Conservation (phyloP, 371 early-diverging fungal genomes). For the Rhizopus stolonifer region DNA sequence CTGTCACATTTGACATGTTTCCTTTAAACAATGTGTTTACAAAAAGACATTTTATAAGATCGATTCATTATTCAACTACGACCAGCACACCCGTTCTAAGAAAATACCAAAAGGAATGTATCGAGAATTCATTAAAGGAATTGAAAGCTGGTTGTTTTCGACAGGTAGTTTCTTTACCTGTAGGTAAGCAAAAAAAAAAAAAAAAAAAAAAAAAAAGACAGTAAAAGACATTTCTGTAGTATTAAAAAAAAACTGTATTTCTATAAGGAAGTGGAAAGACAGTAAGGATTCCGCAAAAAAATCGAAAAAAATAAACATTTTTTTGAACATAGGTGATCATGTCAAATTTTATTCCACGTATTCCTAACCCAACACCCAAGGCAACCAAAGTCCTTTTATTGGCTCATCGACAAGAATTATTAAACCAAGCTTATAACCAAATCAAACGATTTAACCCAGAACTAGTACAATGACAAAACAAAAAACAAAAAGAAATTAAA, state of each 20-base stretch:
- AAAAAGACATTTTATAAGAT: background rate
- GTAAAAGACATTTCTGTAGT: too few species aligned
- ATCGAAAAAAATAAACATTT: background rate
- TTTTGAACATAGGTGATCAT: conserved; percentile 65
- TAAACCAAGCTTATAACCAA: conserved; percentile 77
- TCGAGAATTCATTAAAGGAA: conserved; percentile 58
- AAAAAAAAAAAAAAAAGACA: too few species aligned
- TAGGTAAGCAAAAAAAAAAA: conserved; percentile 44
- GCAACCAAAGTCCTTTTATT: conserved; percentile 80
- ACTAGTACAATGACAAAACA: conserved; percentile 39
- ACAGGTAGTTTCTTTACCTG: conserved; percentile 81
- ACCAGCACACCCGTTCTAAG: conserved; percentile 36
- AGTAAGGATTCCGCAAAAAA: conserved; percentile 37
- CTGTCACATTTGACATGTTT: too few species aligned
- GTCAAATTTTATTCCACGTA: conserved; percentile 70
- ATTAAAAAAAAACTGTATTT: background rate
- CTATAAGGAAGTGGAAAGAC: conserved; percentile 85
- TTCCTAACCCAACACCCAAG: conserved; percentile 60
- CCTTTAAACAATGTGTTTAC: too few species aligned
- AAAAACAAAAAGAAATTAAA: background rate
- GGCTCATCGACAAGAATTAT: conserved; percentile 86
- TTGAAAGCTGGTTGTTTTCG: conserved; percentile 52
- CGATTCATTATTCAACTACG: conserved; percentile 2
- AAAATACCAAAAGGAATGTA: conserved; percentile 84
- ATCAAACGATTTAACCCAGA: conserved; percentile 56